A percentile compares a stretch with the other conserved stretches of the same genome.
Conservation (phyloP, 176 grass and related monocot species). For the Bothriochloa decipiens region DNA sequence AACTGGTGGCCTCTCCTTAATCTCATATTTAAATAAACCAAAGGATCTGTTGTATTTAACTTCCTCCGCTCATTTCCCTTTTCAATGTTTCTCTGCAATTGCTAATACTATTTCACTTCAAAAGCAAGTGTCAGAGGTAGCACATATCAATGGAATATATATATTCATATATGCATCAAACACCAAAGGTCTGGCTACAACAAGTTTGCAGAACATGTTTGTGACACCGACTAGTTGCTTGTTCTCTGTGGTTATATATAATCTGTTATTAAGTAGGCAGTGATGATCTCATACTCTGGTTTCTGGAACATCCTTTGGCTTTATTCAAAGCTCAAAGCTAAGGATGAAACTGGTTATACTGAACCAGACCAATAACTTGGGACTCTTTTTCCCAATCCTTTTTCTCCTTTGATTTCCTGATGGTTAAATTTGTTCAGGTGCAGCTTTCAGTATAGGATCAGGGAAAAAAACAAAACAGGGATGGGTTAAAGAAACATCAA, state of each 20-base stretch:
- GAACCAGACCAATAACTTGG: constrained; percentile 31
- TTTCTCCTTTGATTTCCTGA: background rate
- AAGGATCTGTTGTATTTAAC: background rate
- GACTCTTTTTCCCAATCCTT: background rate
- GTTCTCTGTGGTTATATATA: background rate
- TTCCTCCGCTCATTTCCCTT: background rate
- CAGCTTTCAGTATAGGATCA: background rate
- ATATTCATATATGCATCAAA: background rate
- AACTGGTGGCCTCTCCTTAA: background rate
- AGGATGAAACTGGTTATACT: constrained; percentile 41
- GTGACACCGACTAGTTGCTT: background rate
- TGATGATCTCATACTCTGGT: constrained; percentile 1
- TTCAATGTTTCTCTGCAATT: background rate
- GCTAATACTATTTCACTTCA: background rate
- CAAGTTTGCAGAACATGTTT: constrained; percentile 21
- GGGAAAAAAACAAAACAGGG: background rate
- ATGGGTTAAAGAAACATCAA: background rate
- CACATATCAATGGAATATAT: background rate
- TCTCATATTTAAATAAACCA: background rate
- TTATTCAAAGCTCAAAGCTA: constrained; percentile 44
- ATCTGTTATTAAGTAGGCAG: background rate
- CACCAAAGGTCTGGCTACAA: constrained; percentile 26
- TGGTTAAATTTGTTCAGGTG: constrained; percentile 1
- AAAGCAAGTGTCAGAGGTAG: background rate
- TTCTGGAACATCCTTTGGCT: constrained; percentile 13